Evolutionary conservation across 208 protist genomes (phyloP).

Genomic region (Naegleria lovaniensis): DNA sequence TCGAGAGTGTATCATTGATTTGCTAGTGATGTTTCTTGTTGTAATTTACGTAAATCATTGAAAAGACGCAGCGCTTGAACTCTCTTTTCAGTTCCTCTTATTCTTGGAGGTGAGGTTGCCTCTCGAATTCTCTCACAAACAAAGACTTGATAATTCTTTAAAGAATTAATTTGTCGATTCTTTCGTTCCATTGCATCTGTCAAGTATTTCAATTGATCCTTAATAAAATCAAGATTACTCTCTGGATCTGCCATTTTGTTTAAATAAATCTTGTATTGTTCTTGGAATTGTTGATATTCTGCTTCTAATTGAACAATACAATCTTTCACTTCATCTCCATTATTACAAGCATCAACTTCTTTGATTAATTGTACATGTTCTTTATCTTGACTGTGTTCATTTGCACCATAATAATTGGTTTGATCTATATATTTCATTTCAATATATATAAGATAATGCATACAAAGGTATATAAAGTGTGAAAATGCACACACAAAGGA

Average conservation of each 20-base stretch:
- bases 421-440: background rate
- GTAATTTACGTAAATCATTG: conserved; percentile 1
- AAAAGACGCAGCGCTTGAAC: background rate
- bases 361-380: background rate
- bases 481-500: no score
- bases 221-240: background rate
- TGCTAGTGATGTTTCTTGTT: background rate
- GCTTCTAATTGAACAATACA: background rate
- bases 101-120: conserved; percentile 11
- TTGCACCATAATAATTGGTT: background rate
- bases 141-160: background rate
- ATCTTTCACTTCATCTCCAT: background rate
- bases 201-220: background rate
- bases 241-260: background rate
- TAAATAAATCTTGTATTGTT: background rate
- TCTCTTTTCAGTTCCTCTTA: conserved; percentile 20
- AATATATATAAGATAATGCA: no score
- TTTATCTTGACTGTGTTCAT: background rate
- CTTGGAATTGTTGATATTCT: background rate
- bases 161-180: background rate
- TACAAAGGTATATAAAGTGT: no score
- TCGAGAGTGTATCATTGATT: no score
- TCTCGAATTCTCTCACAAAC: background rate
- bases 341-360: background rate
- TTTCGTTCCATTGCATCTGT: background rate